Evolutionary conservation across 148 eudicot genomes (phyloP).

Genomic region (Silene latifolia): DNA sequence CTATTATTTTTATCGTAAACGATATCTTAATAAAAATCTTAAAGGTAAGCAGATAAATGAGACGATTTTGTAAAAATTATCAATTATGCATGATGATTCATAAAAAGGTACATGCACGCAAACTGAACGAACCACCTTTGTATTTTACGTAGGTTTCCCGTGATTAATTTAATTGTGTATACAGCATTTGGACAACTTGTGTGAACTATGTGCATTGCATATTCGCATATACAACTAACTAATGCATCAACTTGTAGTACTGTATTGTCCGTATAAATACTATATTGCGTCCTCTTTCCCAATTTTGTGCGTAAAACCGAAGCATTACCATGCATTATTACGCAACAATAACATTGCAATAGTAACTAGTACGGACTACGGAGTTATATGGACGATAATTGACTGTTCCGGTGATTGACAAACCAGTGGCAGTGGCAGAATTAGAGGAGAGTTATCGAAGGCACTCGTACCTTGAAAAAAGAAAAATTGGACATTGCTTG

Average conservation of each 20-base stretch:
- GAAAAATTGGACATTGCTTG: too few species aligned
- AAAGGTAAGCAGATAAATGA: too few species aligned
- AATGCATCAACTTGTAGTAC: neutral
- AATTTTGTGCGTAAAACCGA: neutral
- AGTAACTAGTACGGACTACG: neutral
- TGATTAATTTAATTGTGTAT: neutral
- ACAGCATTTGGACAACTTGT: neutral
- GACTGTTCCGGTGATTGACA: too few species aligned
- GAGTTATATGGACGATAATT: neutral
- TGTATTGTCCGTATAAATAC: too few species aligned
- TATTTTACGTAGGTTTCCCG: neutral
- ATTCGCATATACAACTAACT: neutral
- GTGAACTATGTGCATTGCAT: neutral
- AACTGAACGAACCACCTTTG: neutral
- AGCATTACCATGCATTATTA: constrained; percentile 2
- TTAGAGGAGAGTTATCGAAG: too few species aligned
- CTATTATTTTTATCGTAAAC: too few species aligned
- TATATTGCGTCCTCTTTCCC: neutral
- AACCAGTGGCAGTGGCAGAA: too few species aligned
- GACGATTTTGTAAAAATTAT: too few species aligned
- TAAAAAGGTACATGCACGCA: too few species aligned
- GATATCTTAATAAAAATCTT: too few species aligned
- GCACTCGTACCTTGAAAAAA: too few species aligned
- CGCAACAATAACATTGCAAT: neutral
- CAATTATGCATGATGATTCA: too few species aligned